Base-by-base conservation (phyloP, 164 flowering plant species). In the Magnolia sinica region DNA sequence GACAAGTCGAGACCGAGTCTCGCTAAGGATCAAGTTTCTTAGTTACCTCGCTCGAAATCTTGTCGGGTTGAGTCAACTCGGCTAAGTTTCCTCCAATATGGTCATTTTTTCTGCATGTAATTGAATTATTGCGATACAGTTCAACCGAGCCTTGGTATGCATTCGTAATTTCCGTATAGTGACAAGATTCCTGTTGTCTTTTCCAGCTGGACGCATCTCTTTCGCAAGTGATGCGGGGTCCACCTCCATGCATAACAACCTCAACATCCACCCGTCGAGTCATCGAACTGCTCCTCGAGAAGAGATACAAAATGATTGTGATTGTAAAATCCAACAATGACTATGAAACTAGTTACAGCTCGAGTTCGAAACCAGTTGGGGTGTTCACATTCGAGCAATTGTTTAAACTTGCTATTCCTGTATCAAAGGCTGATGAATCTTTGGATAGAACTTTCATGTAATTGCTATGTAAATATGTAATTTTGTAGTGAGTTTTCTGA, bases 191-290 rank as follows among this genome's bases (percentile, higher is more conserved):
- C 4, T 55, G 16, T 55, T 50, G 23, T 73, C 23, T 19, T 23
- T 73, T 81, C 71, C 89, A 92, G 97, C 74, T 92, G 85, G 79
- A 89, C 76, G 87, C 87, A 45, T 87, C 88, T 22, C 84, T 92
- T 50, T 79, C 83, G 16, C 73, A 80, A 23, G 83, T 90, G 86
- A 90, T 91, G 94, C 85, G 86, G 77, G 82, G 86, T 73, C 91
- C 91, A 23, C 88, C 93, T 77, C 94, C 96, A 22, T 86, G 75
- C 23, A 89, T 91, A 49, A 80, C 93, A 11, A 78, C 85, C 49
- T 80, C 86, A 29, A 87, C 91, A 68, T 86, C 93, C 1, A 82
- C 86, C 50, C 89, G 90, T 45, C 87, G 81, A 69, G 90, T 90
- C 66, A 80, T 87, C 16, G 84, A 92, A 83, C 81, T 88, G 64